Percentiles rank a stretch among this genome's conserved stretches.
phyloP scores from a whole-genome alignment of 768 basidiomycete genomes.

The Kwoniella mangroviensis region DNA sequence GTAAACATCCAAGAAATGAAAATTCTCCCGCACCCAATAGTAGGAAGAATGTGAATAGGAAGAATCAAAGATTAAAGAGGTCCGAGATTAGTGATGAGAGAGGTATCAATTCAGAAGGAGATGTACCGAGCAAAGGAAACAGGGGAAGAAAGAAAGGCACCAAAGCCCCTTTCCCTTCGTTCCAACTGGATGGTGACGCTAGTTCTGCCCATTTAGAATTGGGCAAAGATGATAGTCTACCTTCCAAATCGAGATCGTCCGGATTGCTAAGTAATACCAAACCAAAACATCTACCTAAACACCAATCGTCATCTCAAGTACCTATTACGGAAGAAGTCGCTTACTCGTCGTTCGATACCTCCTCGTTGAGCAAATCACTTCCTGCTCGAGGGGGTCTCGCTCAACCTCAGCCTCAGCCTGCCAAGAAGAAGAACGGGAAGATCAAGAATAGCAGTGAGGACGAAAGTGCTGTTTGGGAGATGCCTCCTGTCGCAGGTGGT shows the following conservation, averaged over 20 bases:
- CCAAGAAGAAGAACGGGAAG: conserved; percentile 20
- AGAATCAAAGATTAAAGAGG: neutral
- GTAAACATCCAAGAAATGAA: neutral
- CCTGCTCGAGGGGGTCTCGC: conserved; percentile 13
- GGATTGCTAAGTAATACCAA: conserved; percentile 5
- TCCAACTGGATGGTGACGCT: neutral
- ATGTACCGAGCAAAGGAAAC: conserved; percentile 1
- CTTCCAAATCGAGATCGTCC: conserved; percentile 12
- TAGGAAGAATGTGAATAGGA: neutral
- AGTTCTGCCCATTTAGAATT: neutral
- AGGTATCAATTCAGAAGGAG: conserved; percentile 3
- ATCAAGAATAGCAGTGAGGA: conserved; percentile 27
- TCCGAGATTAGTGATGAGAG: conserved; percentile 1
- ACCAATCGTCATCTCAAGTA: neutral
- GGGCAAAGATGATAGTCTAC: neutral
- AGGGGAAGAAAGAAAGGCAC: conserved; percentile 13
- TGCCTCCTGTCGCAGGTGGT: conserved; percentile 34
- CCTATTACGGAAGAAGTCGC: neutral
- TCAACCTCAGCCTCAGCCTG: conserved; percentile 1
- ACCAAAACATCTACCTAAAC: conserved; percentile 2
- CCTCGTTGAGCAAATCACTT: conserved; percentile 20
- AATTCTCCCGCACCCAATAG: conserved; percentile 4
- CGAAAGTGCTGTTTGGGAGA: conserved; percentile 48
- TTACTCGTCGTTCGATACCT: conserved; percentile 2
- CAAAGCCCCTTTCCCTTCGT: neutral